Evolutionary conservation across 2,329 filamentous ascomycete species (phyloP), one percentile per base, ranked within the genome.

Genomic region (Colletotrichum spaethianum): DNA sequence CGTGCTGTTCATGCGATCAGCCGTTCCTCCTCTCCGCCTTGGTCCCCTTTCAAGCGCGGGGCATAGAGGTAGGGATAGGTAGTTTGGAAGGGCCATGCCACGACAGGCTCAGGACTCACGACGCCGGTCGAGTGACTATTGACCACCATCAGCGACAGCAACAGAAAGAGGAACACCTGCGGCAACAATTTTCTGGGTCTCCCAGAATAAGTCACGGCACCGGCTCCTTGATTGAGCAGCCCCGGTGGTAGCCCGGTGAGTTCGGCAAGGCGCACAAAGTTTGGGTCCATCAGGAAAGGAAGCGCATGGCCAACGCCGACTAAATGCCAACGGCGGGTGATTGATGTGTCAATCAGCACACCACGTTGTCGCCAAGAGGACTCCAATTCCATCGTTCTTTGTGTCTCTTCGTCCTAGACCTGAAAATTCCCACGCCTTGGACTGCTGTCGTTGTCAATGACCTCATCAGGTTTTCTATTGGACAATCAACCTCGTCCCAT

Each of bases 291-390:
- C 48, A n/a, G 40, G 36, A 50, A 46, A 52, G 65, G 56, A 52
- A 28, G 63, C 69, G 38, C 42, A 33, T 48, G 59, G 64, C 28
- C 53, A 53, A 48, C 38, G 69, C 64, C 38, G 65, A 72, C 62
- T 36, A 38, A 68, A 60, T 63, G 69, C 64, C 65, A 69, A 40
- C 59, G 65, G 52, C 59, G 65, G 52, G 42, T 44, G 18, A 62
- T 48, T 63, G 52, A 70, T 36, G 53, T 61, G 63, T 67, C 62
- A 65, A 55, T 46, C 28, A 66, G 26, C 36, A 44, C 63, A 67
- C 63, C 68, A 71, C 68, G 68, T 71, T 71, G 33, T 44, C 64
- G 33, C 50, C 63, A 63, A 59, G 48, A 52, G 16, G 7, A n/a
- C 18, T 16, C 50, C 16, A 28, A 53, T 63, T 63, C 52, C 65